Base-by-base conservation (phyloP, 768 basidiomycete genomes). In the Dentipellis fragilis region DNA sequence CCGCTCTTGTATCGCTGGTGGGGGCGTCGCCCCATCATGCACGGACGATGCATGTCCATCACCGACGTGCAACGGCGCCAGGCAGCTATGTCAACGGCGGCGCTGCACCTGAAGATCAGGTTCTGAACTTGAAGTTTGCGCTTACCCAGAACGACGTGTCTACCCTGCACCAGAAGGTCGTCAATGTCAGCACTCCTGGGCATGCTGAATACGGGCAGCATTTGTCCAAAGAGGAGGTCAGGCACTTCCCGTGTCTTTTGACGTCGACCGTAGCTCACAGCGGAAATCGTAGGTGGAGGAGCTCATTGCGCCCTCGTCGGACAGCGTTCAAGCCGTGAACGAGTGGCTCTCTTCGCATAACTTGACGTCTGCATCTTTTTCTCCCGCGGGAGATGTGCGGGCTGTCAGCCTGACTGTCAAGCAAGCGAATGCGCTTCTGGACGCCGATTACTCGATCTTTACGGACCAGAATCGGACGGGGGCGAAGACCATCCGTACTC, bases 311-410 rank as follows among this genome's bases (percentile, higher is more conserved):
- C 60, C 57, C 1, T 51, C 38, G 42, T 49, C 22, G 1, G 52
- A 54, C 16, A 58, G 39, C 9, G 19, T 54, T 0, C 4, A 36
- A 8, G 61, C 52, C 1, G 58, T 62, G 16, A 56, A 49, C n/a
- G 14, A 38, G 7, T 62, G 48, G 52, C 49, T 59, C 12, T 38
- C 48, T 1, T 34, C 42, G 7, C 51, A 63, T 21, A 57, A 58
- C 36, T 10, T 61, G 14, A 56, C 51, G 14, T 8, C 59, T 2
- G 38, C 38, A 19, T 42, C 39, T 2, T 17, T 53, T 34, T 55
- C 63, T 2, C 59, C 59, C 19, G 56, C 58, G 8, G 58, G 61
- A 3, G 63, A 63, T 51, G 73, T 72, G 73, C 54, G 73, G 4
- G 35, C 45, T 10, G 21, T 62, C 50, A 38, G 40, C 2, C 35